A percentile compares a stretch with the other conserved stretches of the same genome.
Evolutionary conservation across 2,329 filamentous ascomycete species (phyloP).

Genomic region (Colletotrichum chlorophyti): DNA sequence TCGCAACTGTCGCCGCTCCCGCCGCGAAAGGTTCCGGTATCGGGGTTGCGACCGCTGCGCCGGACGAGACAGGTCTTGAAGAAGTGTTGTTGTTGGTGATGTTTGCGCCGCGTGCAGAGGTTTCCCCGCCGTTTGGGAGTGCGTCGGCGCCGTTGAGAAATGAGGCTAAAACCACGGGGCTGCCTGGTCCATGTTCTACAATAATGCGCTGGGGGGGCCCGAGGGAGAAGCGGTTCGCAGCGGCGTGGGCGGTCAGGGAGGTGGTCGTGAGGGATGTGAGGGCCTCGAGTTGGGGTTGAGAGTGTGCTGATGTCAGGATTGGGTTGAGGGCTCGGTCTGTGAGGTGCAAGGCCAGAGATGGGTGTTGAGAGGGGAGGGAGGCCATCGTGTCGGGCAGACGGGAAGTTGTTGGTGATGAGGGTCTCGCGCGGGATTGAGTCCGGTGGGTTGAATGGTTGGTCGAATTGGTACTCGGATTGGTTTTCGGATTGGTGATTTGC

Average conservation of each 20-base stretch:
- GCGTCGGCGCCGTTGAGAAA: conserved; percentile 49
- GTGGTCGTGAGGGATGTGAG: conserved; percentile 59
- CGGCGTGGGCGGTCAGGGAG: conserved; percentile 59
- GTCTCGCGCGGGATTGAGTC: neutral
- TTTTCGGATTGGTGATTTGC: too few relatives aligned
- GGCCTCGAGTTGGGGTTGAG: conserved; percentile 51
- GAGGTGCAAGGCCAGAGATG: conserved; percentile 61
- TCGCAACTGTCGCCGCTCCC: neutral
- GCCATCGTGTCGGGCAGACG: conserved; percentile 40
- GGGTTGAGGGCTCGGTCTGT: conserved; percentile 63
- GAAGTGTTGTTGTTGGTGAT: neutral
- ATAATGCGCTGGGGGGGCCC: conserved; percentile 63
- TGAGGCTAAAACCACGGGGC: conserved; percentile 51
- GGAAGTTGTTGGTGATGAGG: neutral
- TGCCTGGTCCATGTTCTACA: conserved; percentile 58
- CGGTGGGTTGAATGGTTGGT: neutral
- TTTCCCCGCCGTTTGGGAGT: conserved; percentile 18
- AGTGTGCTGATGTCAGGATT: conserved; percentile 60
- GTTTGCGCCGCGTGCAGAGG: neutral
- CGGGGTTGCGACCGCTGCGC: neutral
- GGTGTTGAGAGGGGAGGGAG: conserved; percentile 55
- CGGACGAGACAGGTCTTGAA: conserved; percentile 8
- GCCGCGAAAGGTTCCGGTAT: conserved; percentile 4
- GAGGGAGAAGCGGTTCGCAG: conserved; percentile 58
- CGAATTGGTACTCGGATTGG: too few relatives aligned